These are phyloP conservation scores for Simplicillium sp. DNA, from an alignment of 2,329 filamentous ascomycete genomes.

Conservation along the genomic window DNA sequence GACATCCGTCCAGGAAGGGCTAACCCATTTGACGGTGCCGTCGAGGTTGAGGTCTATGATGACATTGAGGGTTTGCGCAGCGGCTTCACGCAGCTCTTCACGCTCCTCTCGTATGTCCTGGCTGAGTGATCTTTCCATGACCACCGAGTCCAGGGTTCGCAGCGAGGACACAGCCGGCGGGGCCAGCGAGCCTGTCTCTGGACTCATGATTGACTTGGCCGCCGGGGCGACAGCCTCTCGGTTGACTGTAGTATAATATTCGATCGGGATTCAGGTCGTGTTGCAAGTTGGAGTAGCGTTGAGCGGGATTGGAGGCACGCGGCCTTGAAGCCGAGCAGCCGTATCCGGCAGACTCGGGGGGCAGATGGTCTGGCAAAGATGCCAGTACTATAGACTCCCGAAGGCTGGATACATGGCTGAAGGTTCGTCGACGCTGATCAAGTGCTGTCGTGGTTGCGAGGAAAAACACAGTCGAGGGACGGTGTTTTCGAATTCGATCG, in stretches of 20 bases:
- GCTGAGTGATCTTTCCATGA: slow-evolving; percentile 62
- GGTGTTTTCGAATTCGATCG: not conserved
- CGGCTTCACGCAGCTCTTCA: slow-evolving; percentile 88
- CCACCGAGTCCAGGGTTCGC: slow-evolving; percentile 34
- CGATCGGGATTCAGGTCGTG: not conserved
- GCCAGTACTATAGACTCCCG: slow-evolving; percentile 37
- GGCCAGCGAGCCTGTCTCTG: slow-evolving; percentile 26
- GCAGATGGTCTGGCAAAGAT: slow-evolving; percentile 26
- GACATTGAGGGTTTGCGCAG: slow-evolving; percentile 91
- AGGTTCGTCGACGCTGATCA: slow-evolving; percentile 1
- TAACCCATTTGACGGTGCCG: slow-evolving; percentile 89
- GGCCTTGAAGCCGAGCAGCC: slow-evolving; percentile 7
- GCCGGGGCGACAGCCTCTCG: too few relatives aligned
- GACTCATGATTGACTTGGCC: slow-evolving; percentile 28
- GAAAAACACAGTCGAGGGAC: not conserved
- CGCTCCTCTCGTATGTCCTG: slow-evolving; percentile 88
- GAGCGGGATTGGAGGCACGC: not conserved
- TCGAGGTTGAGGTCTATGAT: slow-evolving; percentile 91
- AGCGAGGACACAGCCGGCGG: slow-evolving; percentile 45
- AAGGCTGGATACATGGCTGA: slow-evolving; percentile 37
- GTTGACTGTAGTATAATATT: too few relatives aligned
- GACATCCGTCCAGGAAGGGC: slow-evolving; percentile 89
- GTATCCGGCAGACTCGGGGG: slow-evolving; percentile 2
- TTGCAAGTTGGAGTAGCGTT: slow-evolving; percentile 5
- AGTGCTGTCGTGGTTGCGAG: slow-evolving; percentile 1